Base-by-base conservation (phyloP, 2,329 filamentous ascomycete species). In the Geosmithia morbida region DNA sequence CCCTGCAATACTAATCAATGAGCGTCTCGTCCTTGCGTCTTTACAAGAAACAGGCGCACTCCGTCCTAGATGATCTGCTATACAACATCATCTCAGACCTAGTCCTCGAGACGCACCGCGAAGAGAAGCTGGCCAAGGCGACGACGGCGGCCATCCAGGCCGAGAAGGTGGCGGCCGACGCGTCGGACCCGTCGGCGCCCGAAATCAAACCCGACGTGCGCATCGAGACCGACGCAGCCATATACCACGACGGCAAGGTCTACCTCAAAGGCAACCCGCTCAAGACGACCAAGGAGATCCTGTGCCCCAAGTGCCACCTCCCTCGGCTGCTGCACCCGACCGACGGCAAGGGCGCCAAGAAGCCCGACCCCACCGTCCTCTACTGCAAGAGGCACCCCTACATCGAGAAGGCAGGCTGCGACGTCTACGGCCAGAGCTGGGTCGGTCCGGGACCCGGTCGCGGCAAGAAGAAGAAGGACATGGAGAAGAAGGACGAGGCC, bases 381-480 rank as follows among this genome's bases (percentile, higher is more conserved):
- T 89, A 88, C 69, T 90, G 85, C 72, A 86, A 85, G 63, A 80
- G 81, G 53, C 79, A 83, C 51, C 84, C 85, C 0, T 89, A 83
- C 68, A 84, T 87, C 51, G 78, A 85, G 54, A 81, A 85, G 59
- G 71, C 79, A 2, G 83, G 83, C 50, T 84, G 81, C 65, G 85
- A 90, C 62, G 86, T 89, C 53, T 88, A 88, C 62, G 85, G 83
- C 46, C 86, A 88, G 63, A 85, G 83, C 26, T 89, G 85, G 74
- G 81, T 85, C 14, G 80, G 79, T 17, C 81, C 83, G 19, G 76
- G 76, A 0, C 79, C 80, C 19, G 79, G 79, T 14, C 75, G 83
- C 50, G 84, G 83, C 50, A 85, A 85, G 68, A 85, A 85, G 69
- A 87, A 83, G 74, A 87, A 85, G 71, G 83, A 81, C 60, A 79